Evolutionary conservation across 148 eudicot species (phyloP).

Genomic region (Silene conica): DNA sequence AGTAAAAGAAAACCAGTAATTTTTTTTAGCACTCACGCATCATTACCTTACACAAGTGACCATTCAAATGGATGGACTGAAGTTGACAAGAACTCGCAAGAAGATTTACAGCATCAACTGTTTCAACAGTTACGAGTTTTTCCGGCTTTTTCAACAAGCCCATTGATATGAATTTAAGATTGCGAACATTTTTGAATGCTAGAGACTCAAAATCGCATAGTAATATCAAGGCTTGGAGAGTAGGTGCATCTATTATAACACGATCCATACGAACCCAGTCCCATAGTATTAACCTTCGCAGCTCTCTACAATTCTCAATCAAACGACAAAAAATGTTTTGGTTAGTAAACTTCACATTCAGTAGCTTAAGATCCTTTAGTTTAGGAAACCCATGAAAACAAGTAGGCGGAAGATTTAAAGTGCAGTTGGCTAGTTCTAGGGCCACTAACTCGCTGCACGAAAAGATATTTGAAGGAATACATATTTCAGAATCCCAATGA

Average conservation of each 20-base stretch:
- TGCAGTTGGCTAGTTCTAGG: background rate
- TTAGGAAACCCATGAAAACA: constrained; percentile 4
- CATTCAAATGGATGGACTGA: background rate
- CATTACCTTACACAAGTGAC: background rate
- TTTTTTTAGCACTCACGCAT: background rate
- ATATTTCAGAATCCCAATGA: no score
- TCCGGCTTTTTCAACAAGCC: no score
- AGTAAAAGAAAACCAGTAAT: background rate
- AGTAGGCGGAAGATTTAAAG: background rate
- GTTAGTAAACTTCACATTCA: background rate
- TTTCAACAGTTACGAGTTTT: background rate
- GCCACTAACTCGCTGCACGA: background rate
- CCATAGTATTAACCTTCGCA: background rate
- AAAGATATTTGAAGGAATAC: background rate
- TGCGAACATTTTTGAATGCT: background rate
- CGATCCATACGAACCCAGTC: background rate
- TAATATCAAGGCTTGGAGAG: background rate
- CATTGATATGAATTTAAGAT: background rate
- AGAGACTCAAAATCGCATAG: background rate
- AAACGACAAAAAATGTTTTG: background rate
- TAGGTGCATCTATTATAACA: background rate
- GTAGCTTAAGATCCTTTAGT: background rate
- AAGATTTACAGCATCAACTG: background rate
- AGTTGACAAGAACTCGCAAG: no score
- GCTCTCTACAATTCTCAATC: background rate